Evolutionary conservation across 352 stramenopile species (phyloP).

Genomic region (Globisporangium ultimum): DNA sequence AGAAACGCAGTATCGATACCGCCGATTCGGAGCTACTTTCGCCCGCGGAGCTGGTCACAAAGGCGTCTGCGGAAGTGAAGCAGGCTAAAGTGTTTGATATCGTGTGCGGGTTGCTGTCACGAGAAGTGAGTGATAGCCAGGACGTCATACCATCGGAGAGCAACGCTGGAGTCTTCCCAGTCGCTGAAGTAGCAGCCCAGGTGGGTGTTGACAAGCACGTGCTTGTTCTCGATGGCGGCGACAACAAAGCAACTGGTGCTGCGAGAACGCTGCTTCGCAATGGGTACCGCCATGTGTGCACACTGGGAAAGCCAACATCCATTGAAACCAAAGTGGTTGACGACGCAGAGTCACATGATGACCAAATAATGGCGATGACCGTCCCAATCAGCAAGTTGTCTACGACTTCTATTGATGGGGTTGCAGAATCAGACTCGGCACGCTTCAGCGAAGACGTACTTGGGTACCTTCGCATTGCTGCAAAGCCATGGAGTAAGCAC

Average conservation of each 20-base stretch:
- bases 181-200: neutral
- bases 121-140: neutral
- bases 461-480: neutral
- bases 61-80: conserved; percentile 6
- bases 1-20: neutral
- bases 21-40: neutral
- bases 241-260: neutral
- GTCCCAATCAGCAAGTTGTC: conserved; percentile 7
- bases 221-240: neutral
- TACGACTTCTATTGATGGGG: too few relatives aligned
- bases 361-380: neutral
- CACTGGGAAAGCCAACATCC: neutral
- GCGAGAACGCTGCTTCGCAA: neutral
- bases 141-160: neutral
- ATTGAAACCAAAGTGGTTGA: neutral
- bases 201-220: neutral
- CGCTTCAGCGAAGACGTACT: neutral
- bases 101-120: conserved; percentile 4
- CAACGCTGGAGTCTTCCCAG: neutral
- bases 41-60: neutral
- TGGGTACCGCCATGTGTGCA: conserved; percentile 1
- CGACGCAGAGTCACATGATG: neutral
- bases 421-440: neutral
- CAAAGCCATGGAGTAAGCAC: neutral
- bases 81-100: conserved; percentile 8